These are phyloP conservation scores for Hanseniaspora mollemarum DNA, from an alignment of 805 yeast genomes.

Conservation along the genomic window DNA sequence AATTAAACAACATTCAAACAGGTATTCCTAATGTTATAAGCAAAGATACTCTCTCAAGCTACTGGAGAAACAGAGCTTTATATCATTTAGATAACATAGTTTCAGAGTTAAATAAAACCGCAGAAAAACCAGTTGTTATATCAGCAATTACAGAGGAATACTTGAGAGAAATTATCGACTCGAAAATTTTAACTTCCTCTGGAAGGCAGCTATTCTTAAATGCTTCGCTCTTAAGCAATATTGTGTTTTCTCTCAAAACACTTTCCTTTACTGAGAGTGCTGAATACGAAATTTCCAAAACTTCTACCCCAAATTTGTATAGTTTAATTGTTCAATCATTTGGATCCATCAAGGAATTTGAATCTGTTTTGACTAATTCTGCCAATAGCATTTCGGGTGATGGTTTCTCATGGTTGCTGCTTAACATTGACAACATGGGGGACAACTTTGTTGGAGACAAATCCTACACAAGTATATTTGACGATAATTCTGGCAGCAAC, in stretches of 20 bases:
- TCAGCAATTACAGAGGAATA: background rate
- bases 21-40: background rate
- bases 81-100: constrained; percentile 1
- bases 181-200: background rate
- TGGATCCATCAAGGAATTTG: constrained; percentile 67
- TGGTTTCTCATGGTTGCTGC: constrained; percentile 85
- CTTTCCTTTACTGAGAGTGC: background rate
- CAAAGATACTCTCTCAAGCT: background rate
- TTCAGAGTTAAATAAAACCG: background rate
- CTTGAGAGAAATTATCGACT: background rate
- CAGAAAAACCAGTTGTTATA: background rate
- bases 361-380: constrained; percentile 55
- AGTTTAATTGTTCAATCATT: constrained; percentile 37
- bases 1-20: background rate
- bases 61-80: constrained; percentile 1
- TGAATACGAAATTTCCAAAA: background rate
- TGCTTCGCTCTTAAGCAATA: constrained; percentile 1
- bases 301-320: constrained; percentile 15
- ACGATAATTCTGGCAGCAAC: constrained; percentile 13
- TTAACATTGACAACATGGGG: constrained; percentile 30
- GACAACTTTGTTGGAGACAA: constrained; percentile 20
- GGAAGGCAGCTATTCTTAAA: background rate
- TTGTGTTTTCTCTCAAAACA: constrained; percentile 2
- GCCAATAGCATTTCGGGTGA: constrained; percentile 71
- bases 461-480: constrained; percentile 5